A percentile compares a stretch with the other conserved stretches of the same genome.
Evolutionary conservation across 1,284 basidiomycete genomes (phyloP).

Genomic region (Sparassis latifolia): DNA sequence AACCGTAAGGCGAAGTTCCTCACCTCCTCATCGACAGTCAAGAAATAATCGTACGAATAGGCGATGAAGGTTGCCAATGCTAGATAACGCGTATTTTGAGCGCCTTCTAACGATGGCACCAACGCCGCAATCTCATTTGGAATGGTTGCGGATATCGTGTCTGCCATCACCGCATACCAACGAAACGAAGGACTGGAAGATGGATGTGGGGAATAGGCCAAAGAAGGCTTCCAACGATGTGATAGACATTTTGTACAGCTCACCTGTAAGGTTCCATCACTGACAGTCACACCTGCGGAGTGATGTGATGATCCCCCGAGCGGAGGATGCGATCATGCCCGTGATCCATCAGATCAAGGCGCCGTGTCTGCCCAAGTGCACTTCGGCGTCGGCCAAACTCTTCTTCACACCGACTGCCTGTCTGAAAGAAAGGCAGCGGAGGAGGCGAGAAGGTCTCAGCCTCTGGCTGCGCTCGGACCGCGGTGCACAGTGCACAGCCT

Average conservation of each 20-base stretch:
- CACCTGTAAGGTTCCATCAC: neutral
- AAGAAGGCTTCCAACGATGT: neutral
- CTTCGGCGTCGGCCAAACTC: neutral
- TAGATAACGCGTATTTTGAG: conserved; percentile 12
- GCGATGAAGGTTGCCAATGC: conserved; percentile 9
- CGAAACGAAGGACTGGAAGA: neutral
- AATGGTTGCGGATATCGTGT: neutral
- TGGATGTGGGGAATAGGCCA: neutral
- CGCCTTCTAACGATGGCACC: conserved; percentile 8
- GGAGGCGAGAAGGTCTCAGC: neutral
- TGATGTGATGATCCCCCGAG: neutral
- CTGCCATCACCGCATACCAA: conserved; percentile 1
- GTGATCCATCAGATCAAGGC: too few species aligned
- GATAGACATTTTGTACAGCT: neutral
- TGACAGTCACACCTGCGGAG: neutral
- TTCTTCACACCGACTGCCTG: neutral
- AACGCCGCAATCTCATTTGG: conserved; percentile 5
- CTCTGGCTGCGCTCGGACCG: neutral
- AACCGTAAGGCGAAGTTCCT: neutral
- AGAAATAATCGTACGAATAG: conserved; percentile 15
- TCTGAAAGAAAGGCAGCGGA: neutral
- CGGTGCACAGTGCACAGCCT: too few species aligned
- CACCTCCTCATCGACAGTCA: conserved; percentile 23
- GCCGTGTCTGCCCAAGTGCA: too few species aligned
- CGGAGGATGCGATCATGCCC: neutral